Percentiles rank a stretch among this genome's conserved stretches.
These are phyloP conservation scores for Lentinula sp. DNA, from an alignment of 768 basidiomycete species.

Conservation along the genomic window DNA sequence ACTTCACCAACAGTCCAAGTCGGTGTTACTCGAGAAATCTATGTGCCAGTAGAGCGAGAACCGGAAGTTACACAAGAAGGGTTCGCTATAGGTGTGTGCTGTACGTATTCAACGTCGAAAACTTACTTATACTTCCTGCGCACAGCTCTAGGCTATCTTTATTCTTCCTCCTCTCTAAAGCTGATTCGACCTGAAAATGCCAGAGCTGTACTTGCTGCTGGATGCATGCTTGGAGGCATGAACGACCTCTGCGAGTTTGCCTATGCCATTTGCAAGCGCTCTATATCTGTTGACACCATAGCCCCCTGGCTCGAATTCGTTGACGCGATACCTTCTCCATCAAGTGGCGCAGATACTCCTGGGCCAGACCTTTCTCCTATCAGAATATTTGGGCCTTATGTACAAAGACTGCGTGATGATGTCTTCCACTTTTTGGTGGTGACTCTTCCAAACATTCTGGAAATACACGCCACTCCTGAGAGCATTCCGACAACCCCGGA, in stretches of 20 bases:
- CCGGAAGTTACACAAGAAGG: conserved; percentile 84
- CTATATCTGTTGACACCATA: conserved; percentile 72
- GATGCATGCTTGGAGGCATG: conserved; percentile 82
- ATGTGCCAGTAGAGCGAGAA: conserved; percentile 70
- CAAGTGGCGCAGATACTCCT: conserved; percentile 48
- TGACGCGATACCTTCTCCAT: conserved; percentile 43
- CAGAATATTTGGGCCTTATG: conserved; percentile 72
- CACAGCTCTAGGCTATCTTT: conserved; percentile 73
- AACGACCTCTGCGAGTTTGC: conserved; percentile 77
- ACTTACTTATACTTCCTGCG: conserved; percentile 12
- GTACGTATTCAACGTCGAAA: conserved; percentile 7
- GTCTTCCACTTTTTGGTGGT: conserved; percentile 74
- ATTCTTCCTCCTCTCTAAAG: conserved; percentile 65
- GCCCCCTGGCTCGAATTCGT: conserved; percentile 74
- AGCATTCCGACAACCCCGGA: conserved; percentile 30
- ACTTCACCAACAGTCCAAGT: conserved; percentile 65
- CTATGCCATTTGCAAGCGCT: conserved; percentile 70
- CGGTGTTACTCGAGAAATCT: conserved; percentile 61
- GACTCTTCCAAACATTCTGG: conserved; percentile 63
- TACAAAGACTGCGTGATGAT: conserved; percentile 69
- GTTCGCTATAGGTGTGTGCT: conserved; percentile 61
- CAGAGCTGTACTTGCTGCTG: conserved; percentile 79
- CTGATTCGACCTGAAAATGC: conserved; percentile 74
- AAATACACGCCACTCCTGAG: conserved; percentile 35
- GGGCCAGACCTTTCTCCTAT: conserved; percentile 32